Conservation (phyloP, 1,284 basidiomycete genomes). For the Sporisorium iseilematis-ciliati region DNA sequence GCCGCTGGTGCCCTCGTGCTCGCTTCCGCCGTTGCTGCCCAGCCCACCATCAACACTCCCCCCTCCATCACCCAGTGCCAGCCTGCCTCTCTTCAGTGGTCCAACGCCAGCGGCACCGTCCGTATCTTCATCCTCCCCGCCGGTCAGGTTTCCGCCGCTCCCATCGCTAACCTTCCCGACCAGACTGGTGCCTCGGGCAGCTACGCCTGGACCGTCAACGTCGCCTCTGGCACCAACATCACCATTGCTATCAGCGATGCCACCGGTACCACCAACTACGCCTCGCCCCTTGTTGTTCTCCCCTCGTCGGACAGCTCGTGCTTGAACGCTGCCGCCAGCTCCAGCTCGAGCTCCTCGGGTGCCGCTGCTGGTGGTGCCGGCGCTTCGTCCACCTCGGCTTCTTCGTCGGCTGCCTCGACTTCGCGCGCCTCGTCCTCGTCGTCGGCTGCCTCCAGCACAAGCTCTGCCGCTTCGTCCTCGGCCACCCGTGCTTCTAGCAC, state of each 20-base stretch:
- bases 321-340: conserved; percentile 29
- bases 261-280: conserved; percentile 55
- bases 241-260: conserved; percentile 66
- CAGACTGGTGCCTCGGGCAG: conserved; percentile 50
- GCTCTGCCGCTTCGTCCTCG: conserved; percentile 15
- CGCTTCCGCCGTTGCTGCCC: conserved; percentile 40
- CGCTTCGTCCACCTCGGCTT: conserved; percentile 19
- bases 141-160: conserved; percentile 50
- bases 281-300: conserved; percentile 40
- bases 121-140: conserved; percentile 44
- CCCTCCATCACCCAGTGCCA: conserved; percentile 47
- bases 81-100: conserved; percentile 44
- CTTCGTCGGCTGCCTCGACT: conserved; percentile 24
- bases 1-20: conserved; percentile 49
- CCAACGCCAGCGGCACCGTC: conserved; percentile 39
- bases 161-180: conserved; percentile 49
- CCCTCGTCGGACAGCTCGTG: conserved; percentile 43
- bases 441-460: conserved; percentile 4
- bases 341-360: conserved; percentile 15
- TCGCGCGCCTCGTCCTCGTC: conserved; percentile 10
- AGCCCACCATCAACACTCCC: conserved; percentile 47
- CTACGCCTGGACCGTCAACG: conserved; percentile 67
- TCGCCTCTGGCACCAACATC: conserved; percentile 63
- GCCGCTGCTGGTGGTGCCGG: conserved; percentile 7
- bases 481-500: conserved; percentile 19